Base-by-base conservation (phyloP, 805 yeast species). In the Candida vaughaniae region DNA sequence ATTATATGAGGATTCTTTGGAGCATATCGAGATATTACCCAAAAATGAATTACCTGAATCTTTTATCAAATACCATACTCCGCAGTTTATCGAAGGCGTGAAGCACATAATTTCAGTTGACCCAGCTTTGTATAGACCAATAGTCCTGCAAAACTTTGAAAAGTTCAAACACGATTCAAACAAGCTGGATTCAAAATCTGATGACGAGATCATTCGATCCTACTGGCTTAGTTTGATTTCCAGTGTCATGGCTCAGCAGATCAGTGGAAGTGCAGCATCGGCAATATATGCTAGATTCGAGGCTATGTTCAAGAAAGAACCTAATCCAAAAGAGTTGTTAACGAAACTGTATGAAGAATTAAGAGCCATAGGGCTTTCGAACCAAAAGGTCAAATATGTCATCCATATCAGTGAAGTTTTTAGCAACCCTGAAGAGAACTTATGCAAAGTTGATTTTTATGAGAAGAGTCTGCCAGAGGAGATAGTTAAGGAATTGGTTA, bases 251-350 rank as follows among this genome's bases (percentile, higher is more conserved):
- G 72, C 83, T 0, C 93, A 85, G 55, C 93, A 85, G 53, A 76
- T 85, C 8, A 79, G 85, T 45, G 95, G 95, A 1, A 72, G 77
- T 0, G 95, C 96, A 1, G 96, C 96, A 0, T 56, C 51, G 7
- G 71, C 89, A 1, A 85, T 89, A 20, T 69, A 73, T 39, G 41
- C 43, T 8, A 72, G 75, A 46, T 72, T 85, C 38, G 42, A 41
- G 17, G 51, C 52, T 14, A 37, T 65, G 14, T 65, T 67, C 35
- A 46, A 43, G 1, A 52, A 43, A 50, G 54, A 14, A 41, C 89
- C 93, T 0, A 60, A 73, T 0, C 82, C 91, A 0, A 51, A 58
- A 20, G 61, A 62, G 23, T 67, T 84, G 2, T 46, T 70, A 4
- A 53, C 53, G 0, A 55, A 64, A 10, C 50, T 66, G 2, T 53